Evolutionary conservation across 805 yeast species (phyloP), one percentile per base, ranked within the genome.

Genomic region (Cyberlindnera maclurae): DNA sequence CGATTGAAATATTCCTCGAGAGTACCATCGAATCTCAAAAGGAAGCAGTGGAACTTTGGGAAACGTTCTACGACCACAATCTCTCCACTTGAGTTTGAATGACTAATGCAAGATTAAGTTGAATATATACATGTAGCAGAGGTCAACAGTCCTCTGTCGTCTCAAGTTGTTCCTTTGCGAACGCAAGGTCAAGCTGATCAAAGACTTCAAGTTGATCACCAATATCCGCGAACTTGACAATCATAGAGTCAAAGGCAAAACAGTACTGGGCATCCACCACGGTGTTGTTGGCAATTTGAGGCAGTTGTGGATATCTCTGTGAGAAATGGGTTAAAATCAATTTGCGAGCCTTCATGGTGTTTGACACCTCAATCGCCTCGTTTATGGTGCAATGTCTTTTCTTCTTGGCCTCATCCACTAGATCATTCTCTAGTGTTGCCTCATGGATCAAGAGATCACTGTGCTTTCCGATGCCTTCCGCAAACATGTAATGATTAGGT

Each of bases 21-120:
- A 77, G 93, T 37, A 75, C 93, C 17, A 83, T 89, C 39, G 98
- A 93, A 61, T 72, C 88, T 26, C 98, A 93, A 61, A 93, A 93
- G 63, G 96, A 88, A 58, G 78, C 82, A 26, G 84, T 84, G 42
- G 94, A 84, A 55, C 59, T 81, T n/a, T 84, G 90, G 86, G 93
- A 84, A 58, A 78, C 88, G 0, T 93, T 90, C 55, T 88, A 87
- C 55, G 85, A 81, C 36, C 65, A 60, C n/a, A 54, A 59, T 29
- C 46, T 65, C 33, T 48, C 55, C 24, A 18, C 28, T 17, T 37
- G 30, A 34, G 36, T 20, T 16, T 10, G 7, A 20, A 20, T 8
- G 24, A 20, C n/a, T 29, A 12, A 12, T 31, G 20, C n/a, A 11
- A 18, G 15, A 4, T 31, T n/a, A 11, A 27, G 37, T 15, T 26